Base-by-base conservation (phyloP, 257 asterid genomes). In the Solanum megistacrolobum region DNA sequence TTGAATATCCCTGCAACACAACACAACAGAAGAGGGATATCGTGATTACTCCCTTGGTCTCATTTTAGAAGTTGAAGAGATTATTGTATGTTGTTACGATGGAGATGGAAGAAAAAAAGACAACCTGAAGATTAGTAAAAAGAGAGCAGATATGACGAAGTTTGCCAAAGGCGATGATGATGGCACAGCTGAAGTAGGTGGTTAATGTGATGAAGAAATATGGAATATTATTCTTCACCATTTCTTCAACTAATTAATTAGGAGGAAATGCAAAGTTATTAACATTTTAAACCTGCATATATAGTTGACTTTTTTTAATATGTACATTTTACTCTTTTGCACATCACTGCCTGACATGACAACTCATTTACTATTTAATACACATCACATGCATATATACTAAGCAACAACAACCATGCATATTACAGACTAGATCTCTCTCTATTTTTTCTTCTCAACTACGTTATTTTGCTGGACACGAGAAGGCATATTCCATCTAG, bases 111-210 rank as follows among this genome's bases (percentile, higher is more conserved):
- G 27, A 68, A 9, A 12, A 29, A 8, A 68, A 12, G 12, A 39
- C 12, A 48, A 11, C 99, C 99, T 96, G 96, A 83, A 97, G 95
- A 88, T 74, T 92, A 93, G 93, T 93, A 87, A 93, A 87, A 62
- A 93, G 90, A 91, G 97, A 94, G 86, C 94, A 95, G 84, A 93
- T 93, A 90, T 97, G 98, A 31, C 99, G 98, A 62, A 97, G 75
- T 92, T 97, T 98, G 86, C 98, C 99, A 86, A 97, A 97, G 14
- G 92, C 98, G 87, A 97, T 96, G 91, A 97, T 98, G 43, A 97
- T 96, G 92, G 95, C 98, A 90, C 96, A 97, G 95, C 99, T 97
- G 95, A 96, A 94, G 93, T 92, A 95, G 3, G 99, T 97, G 86
- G 99, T 92, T 91, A 97, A 89, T 86, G 99, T 99, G 90, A 99